A percentile compares a stretch with the other conserved stretches of the same genome.
These are phyloP conservation scores for Mesotaenium endlicherianum DNA, from an alignment of 139 green algal genomes.

Conservation along the genomic window DNA sequence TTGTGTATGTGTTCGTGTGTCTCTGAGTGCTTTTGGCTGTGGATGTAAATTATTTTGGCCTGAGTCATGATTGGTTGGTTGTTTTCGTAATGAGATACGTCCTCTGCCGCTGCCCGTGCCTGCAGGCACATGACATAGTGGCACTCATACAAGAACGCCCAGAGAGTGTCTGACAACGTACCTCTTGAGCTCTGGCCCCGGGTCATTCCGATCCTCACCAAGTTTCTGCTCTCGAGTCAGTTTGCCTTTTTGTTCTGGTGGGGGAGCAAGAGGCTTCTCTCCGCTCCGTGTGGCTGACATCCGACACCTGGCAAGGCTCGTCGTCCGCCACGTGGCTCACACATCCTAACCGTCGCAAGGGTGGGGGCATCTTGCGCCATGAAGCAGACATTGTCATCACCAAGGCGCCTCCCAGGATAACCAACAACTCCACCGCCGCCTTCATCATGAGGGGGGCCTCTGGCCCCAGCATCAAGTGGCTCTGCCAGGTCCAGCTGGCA, in stretches of 20 bases:
- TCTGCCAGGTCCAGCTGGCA: not conserved
- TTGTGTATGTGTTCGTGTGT: not conserved
- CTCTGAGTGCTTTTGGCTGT: not conserved
- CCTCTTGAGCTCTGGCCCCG: too few relatives aligned
- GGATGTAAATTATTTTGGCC: not conserved
- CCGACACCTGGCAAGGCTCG: not conserved
- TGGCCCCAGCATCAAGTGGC: slow-evolving; percentile 7
- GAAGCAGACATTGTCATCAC: not conserved
- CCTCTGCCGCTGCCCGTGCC: not conserved
- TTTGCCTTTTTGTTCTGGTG: too few relatives aligned
- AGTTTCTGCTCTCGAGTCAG: too few relatives aligned
- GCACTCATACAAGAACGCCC: not conserved
- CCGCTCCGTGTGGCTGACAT: not conserved
- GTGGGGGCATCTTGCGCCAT: not conserved
- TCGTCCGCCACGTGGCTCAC: too few relatives aligned
- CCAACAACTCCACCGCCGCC: not conserved
- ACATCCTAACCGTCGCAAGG: not conserved
- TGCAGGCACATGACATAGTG: not conserved
- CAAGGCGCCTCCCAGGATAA: not conserved
- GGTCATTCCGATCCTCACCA: too few relatives aligned
- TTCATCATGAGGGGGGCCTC: not conserved
- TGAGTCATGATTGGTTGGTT: not conserved
- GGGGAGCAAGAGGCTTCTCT: not conserved
- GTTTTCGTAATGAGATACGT: not conserved
- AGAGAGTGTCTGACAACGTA: not conserved